phyloP scores from a whole-genome alignment of 768 basidiomycete species.

The Thelephora aurantiotincta region DNA sequence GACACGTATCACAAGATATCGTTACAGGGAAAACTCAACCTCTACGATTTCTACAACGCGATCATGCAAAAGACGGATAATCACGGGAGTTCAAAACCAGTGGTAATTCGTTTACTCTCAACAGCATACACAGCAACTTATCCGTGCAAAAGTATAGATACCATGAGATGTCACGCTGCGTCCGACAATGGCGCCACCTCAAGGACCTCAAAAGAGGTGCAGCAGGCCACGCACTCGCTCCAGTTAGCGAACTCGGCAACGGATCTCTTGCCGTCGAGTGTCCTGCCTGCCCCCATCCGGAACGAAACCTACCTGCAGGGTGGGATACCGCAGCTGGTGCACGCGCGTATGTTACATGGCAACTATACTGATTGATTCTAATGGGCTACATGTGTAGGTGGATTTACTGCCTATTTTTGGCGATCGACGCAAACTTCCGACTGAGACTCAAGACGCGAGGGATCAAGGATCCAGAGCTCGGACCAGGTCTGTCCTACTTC shows the following conservation, averaged over 20 bases:
- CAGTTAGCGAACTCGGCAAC: constrained; percentile 1
- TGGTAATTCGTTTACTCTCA: constrained; percentile 5
- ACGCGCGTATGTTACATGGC: constrained; percentile 5
- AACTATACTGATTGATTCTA: too few relatives aligned
- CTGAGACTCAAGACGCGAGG: constrained; percentile 10
- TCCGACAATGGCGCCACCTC: constrained; percentile 11
- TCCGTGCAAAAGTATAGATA: constrained; percentile 8
- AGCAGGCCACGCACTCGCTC: constrained; percentile 9
- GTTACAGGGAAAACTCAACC: constrained; percentile 19
- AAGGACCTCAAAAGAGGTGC: constrained; percentile 11
- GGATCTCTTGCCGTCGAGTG: constrained; percentile 11
- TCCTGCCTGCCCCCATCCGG: constrained; percentile 13
- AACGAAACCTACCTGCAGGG: constrained; percentile 8
- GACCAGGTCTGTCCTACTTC: constrained; percentile 14
- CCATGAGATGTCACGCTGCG: constrained; percentile 6
- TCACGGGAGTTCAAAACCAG: constrained; percentile 7
- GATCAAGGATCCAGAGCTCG: constrained; percentile 10
- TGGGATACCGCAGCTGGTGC: constrained; percentile 7
- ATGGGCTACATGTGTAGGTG: constrained; percentile 9
- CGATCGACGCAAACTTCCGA: constrained; percentile 17
- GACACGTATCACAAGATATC: constrained; percentile 19
- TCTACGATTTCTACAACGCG: constrained; percentile 18
- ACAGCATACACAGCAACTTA: background rate
- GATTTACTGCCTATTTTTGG: constrained; percentile 12
- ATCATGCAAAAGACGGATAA: constrained; percentile 18